Percentiles rank a stretch among this genome's conserved stretches.
Conservation (phyloP, 306 rosid species). For the Ceratonia siliqua region DNA sequence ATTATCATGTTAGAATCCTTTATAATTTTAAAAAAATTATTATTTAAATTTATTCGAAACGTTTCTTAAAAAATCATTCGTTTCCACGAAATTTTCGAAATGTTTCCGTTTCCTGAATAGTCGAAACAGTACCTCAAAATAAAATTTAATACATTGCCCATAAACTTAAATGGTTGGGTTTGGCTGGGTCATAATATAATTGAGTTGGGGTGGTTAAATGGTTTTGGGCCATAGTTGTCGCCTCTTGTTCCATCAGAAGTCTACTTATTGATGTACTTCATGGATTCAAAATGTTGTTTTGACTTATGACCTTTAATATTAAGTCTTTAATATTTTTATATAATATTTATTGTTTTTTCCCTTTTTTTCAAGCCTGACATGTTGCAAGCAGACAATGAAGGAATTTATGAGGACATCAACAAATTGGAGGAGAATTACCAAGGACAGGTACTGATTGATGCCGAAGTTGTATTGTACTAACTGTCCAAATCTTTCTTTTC, state of each 20-base stretch:
- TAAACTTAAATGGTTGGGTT: no score
- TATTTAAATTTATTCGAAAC: no score
- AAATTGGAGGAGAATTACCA: conserved; percentile 63
- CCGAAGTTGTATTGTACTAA: conserved; percentile 20
- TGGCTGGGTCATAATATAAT: no score
- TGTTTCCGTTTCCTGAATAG: no score
- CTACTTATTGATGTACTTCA: conserved; percentile 4
- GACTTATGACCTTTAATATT: conserved; percentile 1
- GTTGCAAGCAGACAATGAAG: conserved; percentile 59
- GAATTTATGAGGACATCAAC: conserved; percentile 57
- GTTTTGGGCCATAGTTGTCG: no score
- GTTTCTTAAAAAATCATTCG: no score
- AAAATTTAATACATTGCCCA: no score
- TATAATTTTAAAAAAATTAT: no score
- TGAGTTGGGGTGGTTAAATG: no score
- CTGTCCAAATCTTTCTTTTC: conserved; percentile 16
- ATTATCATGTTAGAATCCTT: no score
- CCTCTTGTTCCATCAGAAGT: conserved; percentile 1
- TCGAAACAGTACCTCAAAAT: no score
- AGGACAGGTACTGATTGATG: conserved; percentile 57
- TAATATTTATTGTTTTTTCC: conserved; percentile 34
- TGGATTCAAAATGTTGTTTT: conserved; percentile 19
- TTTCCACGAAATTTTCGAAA: no score
- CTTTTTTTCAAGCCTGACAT: conserved; percentile 62
- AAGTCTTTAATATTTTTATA: conserved; percentile 18